A percentile compares a stretch with the other conserved stretches of the same genome.
Conservation (phyloP, 2,329 filamentous ascomycete genomes). For the Elsinoe batatas region DNA sequence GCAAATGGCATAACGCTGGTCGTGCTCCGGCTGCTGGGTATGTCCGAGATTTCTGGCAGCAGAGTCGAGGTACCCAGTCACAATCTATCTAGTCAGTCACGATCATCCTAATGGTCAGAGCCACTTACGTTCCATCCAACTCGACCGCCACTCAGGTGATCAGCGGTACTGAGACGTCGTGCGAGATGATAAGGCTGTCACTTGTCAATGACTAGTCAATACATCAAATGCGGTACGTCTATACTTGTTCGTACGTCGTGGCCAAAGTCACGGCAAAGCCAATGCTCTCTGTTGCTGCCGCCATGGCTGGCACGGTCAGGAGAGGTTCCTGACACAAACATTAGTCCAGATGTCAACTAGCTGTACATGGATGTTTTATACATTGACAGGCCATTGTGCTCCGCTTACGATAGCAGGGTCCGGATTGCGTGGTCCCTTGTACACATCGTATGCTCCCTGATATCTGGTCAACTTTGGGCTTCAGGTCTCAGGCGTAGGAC, state of each 20-base stretch:
- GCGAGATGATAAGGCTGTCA: slow-evolving; percentile 59
- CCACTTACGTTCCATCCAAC: slow-evolving; percentile 17
- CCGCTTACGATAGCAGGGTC: slow-evolving; percentile 51
- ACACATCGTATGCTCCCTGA: slow-evolving; percentile 51
- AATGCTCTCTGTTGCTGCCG: slow-evolving; percentile 56
- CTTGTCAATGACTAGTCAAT: too few species aligned
- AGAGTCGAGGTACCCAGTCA: slow-evolving; percentile 58
- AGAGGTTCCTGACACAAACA: slow-evolving; percentile 42
- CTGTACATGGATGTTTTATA: background rate
- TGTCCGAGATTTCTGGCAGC: slow-evolving; percentile 55
- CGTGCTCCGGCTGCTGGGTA: slow-evolving; percentile 50
- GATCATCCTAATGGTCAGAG: background rate
- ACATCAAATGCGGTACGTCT: too few species aligned
- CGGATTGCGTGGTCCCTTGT: slow-evolving; percentile 51
- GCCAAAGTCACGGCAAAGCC: slow-evolving; percentile 59
- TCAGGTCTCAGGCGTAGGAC: background rate
- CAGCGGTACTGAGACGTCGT: slow-evolving; percentile 53
- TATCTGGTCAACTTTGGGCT: slow-evolving; percentile 21
- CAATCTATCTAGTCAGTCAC: slow-evolving; percentile 32
- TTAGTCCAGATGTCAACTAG: background rate
- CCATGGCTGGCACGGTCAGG: slow-evolving; percentile 55
- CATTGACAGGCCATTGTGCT: slow-evolving; percentile 59
- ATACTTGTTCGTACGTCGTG: slow-evolving; percentile 53
- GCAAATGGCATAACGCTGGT: slow-evolving; percentile 54
- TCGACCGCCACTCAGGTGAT: slow-evolving; percentile 56